A percentile compares a stretch with the other conserved stretches of the same genome.
Conservation (phyloP, 176 grass and related monocot genomes). For the Rhynchospora tenuis region DNA sequence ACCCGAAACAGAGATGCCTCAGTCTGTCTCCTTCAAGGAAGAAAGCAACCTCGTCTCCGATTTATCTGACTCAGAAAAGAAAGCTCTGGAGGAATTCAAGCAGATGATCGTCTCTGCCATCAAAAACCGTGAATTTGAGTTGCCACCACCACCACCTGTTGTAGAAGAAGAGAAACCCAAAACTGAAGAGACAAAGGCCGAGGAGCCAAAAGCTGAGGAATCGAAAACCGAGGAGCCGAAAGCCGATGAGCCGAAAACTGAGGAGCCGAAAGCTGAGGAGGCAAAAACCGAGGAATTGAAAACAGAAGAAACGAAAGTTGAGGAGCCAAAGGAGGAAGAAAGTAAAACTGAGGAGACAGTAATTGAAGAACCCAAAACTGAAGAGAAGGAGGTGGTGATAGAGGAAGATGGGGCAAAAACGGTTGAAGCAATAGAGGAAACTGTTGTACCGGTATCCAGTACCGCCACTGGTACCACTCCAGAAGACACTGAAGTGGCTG, state of each 20-base stretch:
- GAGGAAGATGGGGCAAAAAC: conserved; percentile 61
- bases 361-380: conserved; percentile 19
- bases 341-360: conserved; percentile 13
- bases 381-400: conserved; percentile 49
- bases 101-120: conserved; percentile 62
- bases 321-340: conserved; percentile 35
- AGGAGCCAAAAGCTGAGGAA: conserved; percentile 15
- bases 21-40: conserved; percentile 73
- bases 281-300: conserved; percentile 30
- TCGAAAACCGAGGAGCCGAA: not conserved
- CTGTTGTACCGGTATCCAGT: conserved; percentile 38
- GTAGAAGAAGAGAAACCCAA: conserved; percentile 43
- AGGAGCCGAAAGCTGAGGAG: conserved; percentile 32
- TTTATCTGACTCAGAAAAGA: conserved; percentile 70
- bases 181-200: conserved; percentile 1
- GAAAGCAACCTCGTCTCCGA: conserved; percentile 83
- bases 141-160: conserved; percentile 40
- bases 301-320: conserved; percentile 21
- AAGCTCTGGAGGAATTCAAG: conserved; percentile 87
- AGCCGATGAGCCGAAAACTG: conserved; percentile 9
- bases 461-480: conserved; percentile 22
- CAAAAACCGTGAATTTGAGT: conserved; percentile 65
- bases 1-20: conserved; percentile 32
- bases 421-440: conserved; percentile 55
- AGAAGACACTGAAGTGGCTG: conserved; percentile 23